These are phyloP conservation scores for Emmonsia crescens DNA, from an alignment of 2,329 filamentous ascomycete genomes.

Conservation along the genomic window DNA sequence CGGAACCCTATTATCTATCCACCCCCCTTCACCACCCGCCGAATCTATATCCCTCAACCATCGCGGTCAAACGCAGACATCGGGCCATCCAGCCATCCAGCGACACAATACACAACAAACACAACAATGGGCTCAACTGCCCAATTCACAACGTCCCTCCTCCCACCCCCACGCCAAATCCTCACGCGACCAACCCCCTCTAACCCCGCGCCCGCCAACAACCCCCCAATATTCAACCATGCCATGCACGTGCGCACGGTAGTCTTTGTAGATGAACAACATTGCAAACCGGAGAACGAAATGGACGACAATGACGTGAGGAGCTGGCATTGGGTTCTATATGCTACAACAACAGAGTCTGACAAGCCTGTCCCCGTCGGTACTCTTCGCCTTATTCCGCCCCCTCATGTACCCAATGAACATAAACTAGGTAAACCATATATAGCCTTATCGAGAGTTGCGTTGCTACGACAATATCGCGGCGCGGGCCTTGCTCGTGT, in stretches of 20 bases:
- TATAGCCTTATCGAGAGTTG: conserved; percentile 69
- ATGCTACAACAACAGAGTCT: conserved; percentile 27
- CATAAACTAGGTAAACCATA: conserved; percentile 55
- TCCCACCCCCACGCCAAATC: conserved; percentile 17
- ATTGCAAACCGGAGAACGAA: conserved; percentile 54
- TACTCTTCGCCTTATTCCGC: conserved; percentile 70
- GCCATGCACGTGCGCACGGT: conserved; percentile 47
- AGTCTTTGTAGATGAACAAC: conserved; percentile 50
- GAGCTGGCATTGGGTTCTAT: conserved; percentile 81
- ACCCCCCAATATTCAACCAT: conserved; percentile 48
- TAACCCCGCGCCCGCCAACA: conserved; percentile 16
- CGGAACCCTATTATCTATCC: neutral
- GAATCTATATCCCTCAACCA: no score
- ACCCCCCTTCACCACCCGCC: neutral
- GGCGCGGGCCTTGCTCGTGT: conserved; percentile 48
- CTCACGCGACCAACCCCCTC: conserved; percentile 19
- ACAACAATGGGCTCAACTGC: neutral
- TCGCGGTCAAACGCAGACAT: no score
- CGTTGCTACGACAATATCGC: conserved; percentile 56
- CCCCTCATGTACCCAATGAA: conserved; percentile 57
- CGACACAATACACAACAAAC: neutral
- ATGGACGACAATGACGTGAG: conserved; percentile 69
- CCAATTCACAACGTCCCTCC: conserved; percentile 14
- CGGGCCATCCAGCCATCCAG: neutral
- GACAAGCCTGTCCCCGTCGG: conserved; percentile 48